A percentile compares a stretch with the other conserved stretches of the same genome.
These are phyloP conservation scores for Ophiostoma ulmi DNA, from an alignment of 2,329 filamentous ascomycete genomes.

Conservation along the genomic window DNA sequence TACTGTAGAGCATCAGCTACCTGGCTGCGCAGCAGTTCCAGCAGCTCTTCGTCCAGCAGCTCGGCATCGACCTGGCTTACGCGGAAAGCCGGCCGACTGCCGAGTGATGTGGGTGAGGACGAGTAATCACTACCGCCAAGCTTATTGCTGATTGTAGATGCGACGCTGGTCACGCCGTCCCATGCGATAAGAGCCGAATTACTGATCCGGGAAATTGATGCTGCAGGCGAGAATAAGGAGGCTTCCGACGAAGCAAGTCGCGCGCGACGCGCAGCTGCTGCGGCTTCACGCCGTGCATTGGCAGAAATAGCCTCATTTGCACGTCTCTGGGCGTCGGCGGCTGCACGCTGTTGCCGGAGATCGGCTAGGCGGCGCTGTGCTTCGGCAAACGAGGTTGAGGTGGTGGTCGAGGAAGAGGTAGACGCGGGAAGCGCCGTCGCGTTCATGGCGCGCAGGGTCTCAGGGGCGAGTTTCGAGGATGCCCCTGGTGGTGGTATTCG, in stretches of 20 bases:
- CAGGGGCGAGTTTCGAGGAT: background rate
- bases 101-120: constrained; percentile 40
- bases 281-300: constrained; percentile 9
- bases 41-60: constrained; percentile 85
- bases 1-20: constrained; percentile 85
- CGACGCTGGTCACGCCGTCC: constrained; percentile 50
- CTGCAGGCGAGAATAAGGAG: background rate
- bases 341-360: constrained; percentile 71
- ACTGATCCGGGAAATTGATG: constrained; percentile 45
- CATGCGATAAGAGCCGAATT: constrained; percentile 56
- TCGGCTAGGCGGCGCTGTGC: constrained; percentile 82
- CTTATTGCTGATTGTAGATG: background rate
- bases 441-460: constrained; percentile 13
- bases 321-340: constrained; percentile 60
- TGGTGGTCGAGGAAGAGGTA: constrained; percentile 14
- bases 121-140: background rate
- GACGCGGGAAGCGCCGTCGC: constrained; percentile 8
- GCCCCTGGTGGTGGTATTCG: constrained; percentile 21
- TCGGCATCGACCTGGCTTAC: constrained; percentile 96
- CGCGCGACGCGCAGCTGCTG: constrained; percentile 36
- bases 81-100: constrained; percentile 78
- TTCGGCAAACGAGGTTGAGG: constrained; percentile 61
- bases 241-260: constrained; percentile 36
- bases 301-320: constrained; percentile 45
- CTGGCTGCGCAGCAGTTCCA: constrained; percentile 78